phyloP scores from a whole-genome alignment of 441 rosid species.

The Erodium texanum region DNA sequence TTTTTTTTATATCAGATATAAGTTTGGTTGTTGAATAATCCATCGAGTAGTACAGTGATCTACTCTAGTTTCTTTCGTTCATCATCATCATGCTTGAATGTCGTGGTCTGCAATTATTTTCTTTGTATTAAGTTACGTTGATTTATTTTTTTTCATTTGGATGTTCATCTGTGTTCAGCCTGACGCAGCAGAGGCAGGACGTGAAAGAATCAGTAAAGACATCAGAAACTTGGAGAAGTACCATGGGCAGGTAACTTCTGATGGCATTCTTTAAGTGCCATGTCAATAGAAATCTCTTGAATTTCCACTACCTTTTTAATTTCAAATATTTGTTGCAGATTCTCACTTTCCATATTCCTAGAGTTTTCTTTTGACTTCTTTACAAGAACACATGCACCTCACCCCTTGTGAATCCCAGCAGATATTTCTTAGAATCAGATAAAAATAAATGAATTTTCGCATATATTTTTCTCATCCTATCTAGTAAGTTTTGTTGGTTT shows the following conservation, averaged over 20 bases:
- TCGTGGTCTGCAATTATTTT: background rate
- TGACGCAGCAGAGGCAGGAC: conserved; percentile 41
- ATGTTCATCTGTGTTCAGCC: conserved; percentile 38
- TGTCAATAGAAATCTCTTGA: conserved; percentile 10
- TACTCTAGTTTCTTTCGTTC: too few species aligned
- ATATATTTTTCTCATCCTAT: background rate
- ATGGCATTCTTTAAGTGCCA: conserved; percentile 7
- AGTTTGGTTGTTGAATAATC: conserved; percentile 11
- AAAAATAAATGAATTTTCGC: background rate
- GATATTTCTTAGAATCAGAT: background rate
- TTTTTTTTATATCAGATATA: too few species aligned
- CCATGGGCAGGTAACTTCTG: conserved; percentile 51
- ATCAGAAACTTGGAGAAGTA: conserved; percentile 47
- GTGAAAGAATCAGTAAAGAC: conserved; percentile 47
- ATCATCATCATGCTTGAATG: background rate
- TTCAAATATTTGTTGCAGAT: conserved; percentile 6
- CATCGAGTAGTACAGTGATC: background rate
- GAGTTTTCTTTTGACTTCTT: conserved; percentile 6
- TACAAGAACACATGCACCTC: background rate
- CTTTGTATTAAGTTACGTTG: background rate
- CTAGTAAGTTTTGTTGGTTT: background rate
- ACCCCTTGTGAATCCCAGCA: background rate
- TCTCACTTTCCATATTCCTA: conserved; percentile 13
- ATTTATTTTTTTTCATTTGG: conserved; percentile 16
- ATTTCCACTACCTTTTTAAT: background rate